phyloP scores from a whole-genome alignment of 352 stramenopile species.

The Pythium periplocum region DNA sequence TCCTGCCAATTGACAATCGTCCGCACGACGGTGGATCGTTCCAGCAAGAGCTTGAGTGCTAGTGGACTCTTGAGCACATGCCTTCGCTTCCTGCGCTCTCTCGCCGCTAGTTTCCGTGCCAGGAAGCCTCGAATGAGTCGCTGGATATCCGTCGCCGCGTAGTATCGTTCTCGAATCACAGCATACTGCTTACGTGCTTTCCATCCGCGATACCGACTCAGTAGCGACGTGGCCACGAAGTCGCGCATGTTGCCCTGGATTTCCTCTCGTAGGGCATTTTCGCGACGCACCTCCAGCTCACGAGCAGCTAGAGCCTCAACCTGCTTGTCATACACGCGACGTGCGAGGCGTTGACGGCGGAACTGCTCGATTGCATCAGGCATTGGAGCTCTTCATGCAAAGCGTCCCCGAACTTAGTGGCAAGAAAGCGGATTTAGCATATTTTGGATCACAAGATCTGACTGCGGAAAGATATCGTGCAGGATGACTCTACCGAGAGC shows the following conservation, averaged over 20 bases:
- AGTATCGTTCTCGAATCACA: conserved; percentile 26
- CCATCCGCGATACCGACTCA: conserved; percentile 61
- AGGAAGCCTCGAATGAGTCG: conserved; percentile 49
- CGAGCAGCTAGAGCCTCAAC: conserved; percentile 31
- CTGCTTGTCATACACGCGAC: conserved; percentile 55
- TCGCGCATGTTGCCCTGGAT: conserved; percentile 68
- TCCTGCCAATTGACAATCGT: conserved; percentile 75
- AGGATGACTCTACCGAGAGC: no score
- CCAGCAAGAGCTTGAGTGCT: conserved; percentile 58
- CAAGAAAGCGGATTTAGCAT: no score
- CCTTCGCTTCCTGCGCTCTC: conserved; percentile 37
- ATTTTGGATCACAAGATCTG: no score
- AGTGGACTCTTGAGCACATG: conserved; percentile 68
- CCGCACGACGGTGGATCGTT: conserved; percentile 54
- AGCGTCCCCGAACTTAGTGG: no score
- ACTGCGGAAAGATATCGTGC: no score
- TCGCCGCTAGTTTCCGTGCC: conserved; percentile 31
- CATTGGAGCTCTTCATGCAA: conserved; percentile 18
- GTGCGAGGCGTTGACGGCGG: conserved; percentile 37
- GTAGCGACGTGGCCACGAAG: conserved; percentile 65
- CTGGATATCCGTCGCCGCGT: conserved; percentile 53
- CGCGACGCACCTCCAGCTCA: conserved; percentile 37
- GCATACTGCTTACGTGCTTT: conserved; percentile 35
- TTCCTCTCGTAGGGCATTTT: conserved; percentile 69
- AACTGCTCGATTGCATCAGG: conserved; percentile 40